Percentiles rank a stretch among this genome's conserved stretches.
Conservation (phyloP, 331 rosid genomes). For the Ulmus americana region DNA sequence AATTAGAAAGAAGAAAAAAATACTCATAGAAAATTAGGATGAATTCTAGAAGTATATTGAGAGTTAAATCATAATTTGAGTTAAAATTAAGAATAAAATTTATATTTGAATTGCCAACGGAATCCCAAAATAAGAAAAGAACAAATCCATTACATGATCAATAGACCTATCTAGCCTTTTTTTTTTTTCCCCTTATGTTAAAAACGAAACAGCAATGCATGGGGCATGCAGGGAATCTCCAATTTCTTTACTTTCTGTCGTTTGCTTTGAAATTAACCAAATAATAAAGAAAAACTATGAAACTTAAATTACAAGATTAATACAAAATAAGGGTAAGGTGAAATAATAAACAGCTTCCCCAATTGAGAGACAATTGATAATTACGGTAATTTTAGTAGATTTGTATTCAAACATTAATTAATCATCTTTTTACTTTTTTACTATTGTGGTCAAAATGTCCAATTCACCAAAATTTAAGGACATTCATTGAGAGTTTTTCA, state of each 20-base stretch:
- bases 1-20: too few species aligned
- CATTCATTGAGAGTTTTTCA: not conserved
- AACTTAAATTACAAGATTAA: not conserved
- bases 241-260: not conserved
- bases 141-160: not conserved
- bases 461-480: conserved; percentile 20
- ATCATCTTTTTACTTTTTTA: conserved; percentile 5
- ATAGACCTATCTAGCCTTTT: not conserved
- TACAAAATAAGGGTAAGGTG: not conserved
- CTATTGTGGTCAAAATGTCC: conserved; percentile 24
- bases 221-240: not conserved
- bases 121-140: not conserved
- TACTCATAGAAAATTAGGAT: too few species aligned
- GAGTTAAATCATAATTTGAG: too few species aligned
- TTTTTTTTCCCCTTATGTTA: not conserved
- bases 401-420: not conserved
- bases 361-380: too few species aligned
- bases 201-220: not conserved
- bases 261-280: not conserved
- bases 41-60: too few species aligned
- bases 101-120: not conserved
- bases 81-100: not conserved
- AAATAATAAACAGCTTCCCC: too few species aligned
- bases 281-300: not conserved
- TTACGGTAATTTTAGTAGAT: too few species aligned